A percentile compares a stretch with the other conserved stretches of the same genome.
These are phyloP conservation scores for Dactylellina sp. DNA, from an alignment of 2,329 filamentous ascomycete genomes.

Conservation along the genomic window DNA sequence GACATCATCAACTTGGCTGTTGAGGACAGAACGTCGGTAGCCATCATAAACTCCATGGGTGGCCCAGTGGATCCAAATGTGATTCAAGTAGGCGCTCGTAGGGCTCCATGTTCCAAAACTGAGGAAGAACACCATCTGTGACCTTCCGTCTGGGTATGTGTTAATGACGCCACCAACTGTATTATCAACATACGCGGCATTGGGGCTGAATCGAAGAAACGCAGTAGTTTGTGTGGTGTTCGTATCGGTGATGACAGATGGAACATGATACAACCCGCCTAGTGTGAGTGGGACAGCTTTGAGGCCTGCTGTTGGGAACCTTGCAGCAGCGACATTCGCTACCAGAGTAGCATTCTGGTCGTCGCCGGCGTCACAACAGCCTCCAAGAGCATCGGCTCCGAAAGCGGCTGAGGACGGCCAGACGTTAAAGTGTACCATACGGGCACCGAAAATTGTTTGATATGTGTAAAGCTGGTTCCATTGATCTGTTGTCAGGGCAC, in stretches of 20 bases:
- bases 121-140: slow-evolving; percentile 49
- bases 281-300: slow-evolving; percentile 62
- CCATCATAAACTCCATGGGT: slow-evolving; percentile 71
- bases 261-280: slow-evolving; percentile 33
- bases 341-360: slow-evolving; percentile 69
- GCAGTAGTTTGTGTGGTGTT: slow-evolving; percentile 43
- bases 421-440: slow-evolving; percentile 73
- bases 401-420: slow-evolving; percentile 68
- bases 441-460: slow-evolving; percentile 70
- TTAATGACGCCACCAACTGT: slow-evolving; percentile 49
- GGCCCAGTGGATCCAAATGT: slow-evolving; percentile 73
- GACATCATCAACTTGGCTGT: slow-evolving; percentile 73
- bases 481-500: slow-evolving; percentile 70
- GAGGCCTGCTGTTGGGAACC: slow-evolving; percentile 70
- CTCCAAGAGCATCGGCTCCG: slow-evolving; percentile 65
- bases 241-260: slow-evolving; percentile 36
- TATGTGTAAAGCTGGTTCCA: slow-evolving; percentile 71
- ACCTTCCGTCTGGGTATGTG: slow-evolving; percentile 42
- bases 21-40: slow-evolving; percentile 70
- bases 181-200: slow-evolving; percentile 12
- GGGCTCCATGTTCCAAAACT: slow-evolving; percentile 43
- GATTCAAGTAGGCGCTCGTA: slow-evolving; percentile 71
- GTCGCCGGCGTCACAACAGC: slow-evolving; percentile 68
- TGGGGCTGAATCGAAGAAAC: slow-evolving; percentile 44
- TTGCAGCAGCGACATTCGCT: slow-evolving; percentile 64